Evolutionary conservation across 1,284 basidiomycete species (phyloP), one percentile per base, ranked within the genome.

Genomic region (Rhodotorula mucilaginosa): DNA sequence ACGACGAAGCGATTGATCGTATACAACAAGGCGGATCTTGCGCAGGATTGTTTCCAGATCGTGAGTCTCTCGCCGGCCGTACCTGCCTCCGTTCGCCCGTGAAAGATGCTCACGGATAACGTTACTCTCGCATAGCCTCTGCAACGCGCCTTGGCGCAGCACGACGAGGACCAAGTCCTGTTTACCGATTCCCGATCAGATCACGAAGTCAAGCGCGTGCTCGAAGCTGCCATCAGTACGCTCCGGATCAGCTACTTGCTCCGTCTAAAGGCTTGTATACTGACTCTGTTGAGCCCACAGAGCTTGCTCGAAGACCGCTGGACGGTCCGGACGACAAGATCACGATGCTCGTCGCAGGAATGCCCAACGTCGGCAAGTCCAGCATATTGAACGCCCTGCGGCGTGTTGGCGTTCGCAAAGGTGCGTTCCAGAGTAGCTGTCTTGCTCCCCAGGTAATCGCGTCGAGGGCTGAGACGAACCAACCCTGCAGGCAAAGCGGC

Each of bases 281-380:
- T 5, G 10, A 19, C 23, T 8, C 31, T 13, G 0, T 47, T 23
- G 21, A 16, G 6, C 13, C 10, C 15, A 3, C 64, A 74, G 74
- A 68, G 3, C 58, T 73, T 2, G 69, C 74, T 0, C 66, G 73
- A n/a, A 61, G 72, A 31, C 66, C 68, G 5, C 68, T 77, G 12
- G 68, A 75, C 8, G 67, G 70, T 3, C 70, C 68, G 63, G 77
- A 72, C 76, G 79, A 66, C 71, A 81, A 81, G 5, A 80, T 81
- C 18, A 80, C 80, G 47, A 79, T 97, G 13, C 85, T 97, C 8
- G 92, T 97, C 34, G 88, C 95, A 65, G 96, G 96, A 34, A 99
- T 99, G 96, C 96, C 96, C 7, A 99, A 99, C 80, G 94, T 98
- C 57, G 97, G 97, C 61, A 99, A 99, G 83, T 97, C 93, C 44